Conservation (phyloP, 1,284 basidiomycete genomes). For the Cystobasidiaceae sp. region DNA sequence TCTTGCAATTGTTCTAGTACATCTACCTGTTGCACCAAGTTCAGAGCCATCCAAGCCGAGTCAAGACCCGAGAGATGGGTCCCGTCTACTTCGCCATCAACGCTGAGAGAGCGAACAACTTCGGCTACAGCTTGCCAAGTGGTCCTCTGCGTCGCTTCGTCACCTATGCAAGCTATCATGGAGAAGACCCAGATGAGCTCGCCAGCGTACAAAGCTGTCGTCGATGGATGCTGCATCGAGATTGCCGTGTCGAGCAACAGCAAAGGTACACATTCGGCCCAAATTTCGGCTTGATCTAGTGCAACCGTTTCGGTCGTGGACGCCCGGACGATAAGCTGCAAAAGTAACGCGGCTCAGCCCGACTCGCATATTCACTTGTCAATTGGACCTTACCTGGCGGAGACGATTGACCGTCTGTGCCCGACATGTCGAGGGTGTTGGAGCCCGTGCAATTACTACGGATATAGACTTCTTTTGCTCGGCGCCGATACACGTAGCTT, state of each 20-base stretch:
- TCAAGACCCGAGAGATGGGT: background rate
- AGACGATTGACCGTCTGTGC: too few species aligned
- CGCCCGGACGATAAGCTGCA: too few species aligned
- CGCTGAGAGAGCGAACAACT: background rate
- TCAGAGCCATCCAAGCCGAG: background rate
- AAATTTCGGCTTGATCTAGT: background rate
- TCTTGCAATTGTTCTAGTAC: conserved; percentile 3
- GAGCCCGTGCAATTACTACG: too few species aligned
- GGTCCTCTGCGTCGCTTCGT: background rate
- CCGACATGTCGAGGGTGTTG: too few species aligned
- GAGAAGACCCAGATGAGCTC: conserved; percentile 2
- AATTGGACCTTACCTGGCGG: too few species aligned
- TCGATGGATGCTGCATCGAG: background rate
- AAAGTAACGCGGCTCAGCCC: too few species aligned
- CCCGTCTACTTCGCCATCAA: background rate
- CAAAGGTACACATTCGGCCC: background rate
- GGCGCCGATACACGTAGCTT: too few species aligned
- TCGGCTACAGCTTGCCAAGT: background rate
- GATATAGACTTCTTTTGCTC: too few species aligned
- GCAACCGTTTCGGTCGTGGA: too few species aligned
- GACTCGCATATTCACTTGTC: too few species aligned
- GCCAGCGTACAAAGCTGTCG: background rate
- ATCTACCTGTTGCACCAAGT: background rate
- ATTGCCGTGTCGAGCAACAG: background rate
- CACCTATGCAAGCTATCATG: conserved; percentile 12